These are phyloP conservation scores for Sanghuangporus sanghuang DNA, from an alignment of 1,284 basidiomycete species.

Conservation along the genomic window DNA sequence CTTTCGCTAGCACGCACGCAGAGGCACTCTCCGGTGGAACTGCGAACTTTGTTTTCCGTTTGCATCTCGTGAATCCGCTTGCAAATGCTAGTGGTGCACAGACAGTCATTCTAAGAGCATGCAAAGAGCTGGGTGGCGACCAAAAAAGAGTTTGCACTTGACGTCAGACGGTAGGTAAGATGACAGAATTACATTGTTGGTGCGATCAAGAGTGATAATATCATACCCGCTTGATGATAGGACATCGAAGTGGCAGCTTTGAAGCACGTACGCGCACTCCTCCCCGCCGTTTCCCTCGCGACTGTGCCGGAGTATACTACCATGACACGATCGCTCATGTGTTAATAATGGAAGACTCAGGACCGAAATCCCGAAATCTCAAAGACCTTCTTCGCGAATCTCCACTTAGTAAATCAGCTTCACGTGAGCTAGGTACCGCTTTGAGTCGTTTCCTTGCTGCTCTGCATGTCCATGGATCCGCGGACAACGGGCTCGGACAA, in stretches of 20 bases:
- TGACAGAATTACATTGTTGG: neutral
- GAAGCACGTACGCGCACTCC: conserved; percentile 30
- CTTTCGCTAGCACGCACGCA: conserved; percentile 33
- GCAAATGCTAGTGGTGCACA: conserved; percentile 25
- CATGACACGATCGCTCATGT: conserved; percentile 44
- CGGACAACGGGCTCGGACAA: too few species aligned
- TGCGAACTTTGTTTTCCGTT: conserved; percentile 50
- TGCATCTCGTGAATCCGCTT: conserved; percentile 35
- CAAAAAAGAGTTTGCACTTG: conserved; percentile 30
- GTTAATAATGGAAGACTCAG: conserved; percentile 59
- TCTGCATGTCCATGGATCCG: conserved; percentile 41
- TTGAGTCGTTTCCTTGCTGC: conserved; percentile 46
- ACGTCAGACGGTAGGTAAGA: conserved; percentile 49
- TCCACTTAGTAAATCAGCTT: conserved; percentile 29
- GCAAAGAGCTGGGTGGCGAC: conserved; percentile 38
- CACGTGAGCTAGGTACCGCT: conserved; percentile 40
- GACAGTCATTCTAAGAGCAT: conserved; percentile 55
- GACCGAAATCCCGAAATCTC: conserved; percentile 35
- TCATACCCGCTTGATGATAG: conserved; percentile 18
- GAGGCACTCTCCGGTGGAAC: conserved; percentile 42
- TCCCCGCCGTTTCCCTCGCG: conserved; percentile 33
- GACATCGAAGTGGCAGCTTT: conserved; percentile 48
- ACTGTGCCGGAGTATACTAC: conserved; percentile 43
- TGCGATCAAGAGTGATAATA: neutral
- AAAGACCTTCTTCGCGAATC: conserved; percentile 42